Base-by-base conservation (phyloP, 371 early-diverging fungal species). In the Mucor circinelloides region DNA sequence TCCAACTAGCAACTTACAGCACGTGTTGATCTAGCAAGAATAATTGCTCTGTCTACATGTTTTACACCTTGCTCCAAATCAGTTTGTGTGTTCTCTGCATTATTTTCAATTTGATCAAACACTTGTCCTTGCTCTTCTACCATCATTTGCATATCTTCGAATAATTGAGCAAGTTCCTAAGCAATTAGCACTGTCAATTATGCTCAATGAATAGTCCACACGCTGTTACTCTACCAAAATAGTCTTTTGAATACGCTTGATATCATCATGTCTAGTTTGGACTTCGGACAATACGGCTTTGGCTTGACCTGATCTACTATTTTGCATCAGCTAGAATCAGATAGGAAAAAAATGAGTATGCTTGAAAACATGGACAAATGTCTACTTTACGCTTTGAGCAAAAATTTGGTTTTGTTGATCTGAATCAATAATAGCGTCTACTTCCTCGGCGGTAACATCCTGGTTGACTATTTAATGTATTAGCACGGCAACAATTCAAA, bases 61-160 rank as follows among this genome's bases (percentile, higher is more conserved):
- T 88, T 79, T 30, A 86, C 89, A 50, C 95, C 95, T 56, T 84
- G 76, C 60, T 93, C 92, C 25, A 93, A 75, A 57, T 94, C 86
- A 19, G 78, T 76, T 13, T 84, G 87, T 6, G 93, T 85, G 56
- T 85, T 80, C 17, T 85, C 78, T 0, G 90, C 88, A 71, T 91
- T 79, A 8, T 75, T 69, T 69, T 94, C 94, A 25, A 95, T 89
- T 57, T 90, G 84, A 54, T 90, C 86, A 25, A 96, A 59, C 12
- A 87, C 68, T 54, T 90, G 90, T 27, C 90, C 95, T 72, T 95
- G 95, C 15, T 89, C 86, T 42, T 90, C 89, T 8, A 95, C 93
- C 69, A 94, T 78, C 66, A 93, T 93, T 58, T 94, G 89, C 95
- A 96, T 94, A 74, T 96, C 95, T 61, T 91, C 85, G 71, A 95